phyloP scores from a whole-genome alignment of 2,329 filamentous ascomycete genomes.

The Exophiala calicioides region DNA sequence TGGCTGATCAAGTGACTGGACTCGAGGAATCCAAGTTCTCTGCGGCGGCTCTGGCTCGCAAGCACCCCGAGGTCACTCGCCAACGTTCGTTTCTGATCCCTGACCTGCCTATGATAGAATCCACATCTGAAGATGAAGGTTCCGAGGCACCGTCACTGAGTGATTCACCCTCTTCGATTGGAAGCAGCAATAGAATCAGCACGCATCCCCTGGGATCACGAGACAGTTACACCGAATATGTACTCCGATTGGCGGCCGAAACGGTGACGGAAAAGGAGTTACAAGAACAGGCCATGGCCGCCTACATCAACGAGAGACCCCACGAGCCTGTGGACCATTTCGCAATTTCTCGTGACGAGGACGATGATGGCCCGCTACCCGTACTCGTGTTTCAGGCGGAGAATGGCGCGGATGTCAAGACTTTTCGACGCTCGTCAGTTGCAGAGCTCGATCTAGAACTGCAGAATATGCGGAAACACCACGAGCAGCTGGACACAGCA shows the following conservation, averaged over 20 bases:
- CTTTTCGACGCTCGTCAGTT: slow-evolving; percentile 46
- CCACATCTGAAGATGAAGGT: slow-evolving; percentile 55
- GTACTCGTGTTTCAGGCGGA: slow-evolving; percentile 33
- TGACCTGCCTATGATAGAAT: slow-evolving; percentile 62
- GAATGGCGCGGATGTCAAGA: slow-evolving; percentile 33
- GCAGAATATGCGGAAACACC: slow-evolving; percentile 77
- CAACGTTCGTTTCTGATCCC: slow-evolving; percentile 63
- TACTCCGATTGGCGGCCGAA: slow-evolving; percentile 76
- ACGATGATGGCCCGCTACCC: slow-evolving; percentile 35
- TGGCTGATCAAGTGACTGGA: slow-evolving; percentile 24
- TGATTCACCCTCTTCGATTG: slow-evolving; percentile 37
- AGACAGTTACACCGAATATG: slow-evolving; percentile 71
- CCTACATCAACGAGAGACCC: slow-evolving; percentile 51
- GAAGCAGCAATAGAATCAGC: slow-evolving; percentile 40
- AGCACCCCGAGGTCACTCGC: slow-evolving; percentile 37
- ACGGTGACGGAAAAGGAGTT: slow-evolving; percentile 74
- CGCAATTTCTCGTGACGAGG: slow-evolving; percentile 40
- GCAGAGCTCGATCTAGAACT: slow-evolving; percentile 68
- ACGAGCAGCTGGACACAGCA: slow-evolving; percentile 61
- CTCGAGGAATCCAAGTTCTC: slow-evolving; percentile 47
- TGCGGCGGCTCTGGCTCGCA: slow-evolving; percentile 43
- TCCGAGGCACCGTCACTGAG: slow-evolving; percentile 50
- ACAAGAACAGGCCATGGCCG: slow-evolving; percentile 61
- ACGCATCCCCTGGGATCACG: slow-evolving; percentile 44
- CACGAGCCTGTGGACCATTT: slow-evolving; percentile 51